Base-by-base conservation (phyloP, 2,329 filamentous ascomycete genomes). In the Xylaria sp. region DNA sequence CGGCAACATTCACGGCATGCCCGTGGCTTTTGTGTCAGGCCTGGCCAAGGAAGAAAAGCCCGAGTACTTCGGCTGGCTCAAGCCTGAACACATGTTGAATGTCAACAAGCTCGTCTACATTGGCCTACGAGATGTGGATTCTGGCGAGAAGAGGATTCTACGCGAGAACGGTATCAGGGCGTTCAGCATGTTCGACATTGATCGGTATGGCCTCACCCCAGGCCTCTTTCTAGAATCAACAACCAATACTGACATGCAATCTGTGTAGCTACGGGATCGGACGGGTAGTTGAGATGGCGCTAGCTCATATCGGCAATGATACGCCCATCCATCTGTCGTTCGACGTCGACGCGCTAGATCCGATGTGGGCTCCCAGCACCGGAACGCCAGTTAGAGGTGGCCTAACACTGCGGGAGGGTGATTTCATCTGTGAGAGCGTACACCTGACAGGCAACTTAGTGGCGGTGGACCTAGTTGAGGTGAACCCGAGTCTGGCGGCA, bases 1-100 rank as follows among this genome's bases (percentile, higher is more conserved):
- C 74, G 96, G 96, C 40, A 98, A 98, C 82, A 92, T 99, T 71
- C 96, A 99, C 83, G 96, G 96, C 75, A 99, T 99, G 96, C 96
- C 96, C 2, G 92, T 98, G 44, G 89, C 93, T 3, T 99, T 98
- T 82, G 81, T 97, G 73, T 94, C 94, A 0, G 93, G 96, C 0
- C 84, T 99, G 66, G 93, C 94, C 54, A 89, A 84, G 73, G 93
- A 94, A 76, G 88, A 93, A 57, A 85, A 88, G 65, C 87, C 91
- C 70, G 92, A 96, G 76, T 88, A 92, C 67, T 98, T 99, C 82
- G 94, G 94, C 66, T 99, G 96, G 96, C 80, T 99, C 73, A 83
- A 89, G 77, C 87, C 92, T 17, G 90, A 93, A 69, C 88, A 93
- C 81, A 81, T 84, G 74, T 77, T 90, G 65, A 95, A 87, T 80